Evolutionary conservation across 768 basidiomycete species (phyloP), one percentile per base, ranked within the genome.

Genomic region (Myochromella boudieri): DNA sequence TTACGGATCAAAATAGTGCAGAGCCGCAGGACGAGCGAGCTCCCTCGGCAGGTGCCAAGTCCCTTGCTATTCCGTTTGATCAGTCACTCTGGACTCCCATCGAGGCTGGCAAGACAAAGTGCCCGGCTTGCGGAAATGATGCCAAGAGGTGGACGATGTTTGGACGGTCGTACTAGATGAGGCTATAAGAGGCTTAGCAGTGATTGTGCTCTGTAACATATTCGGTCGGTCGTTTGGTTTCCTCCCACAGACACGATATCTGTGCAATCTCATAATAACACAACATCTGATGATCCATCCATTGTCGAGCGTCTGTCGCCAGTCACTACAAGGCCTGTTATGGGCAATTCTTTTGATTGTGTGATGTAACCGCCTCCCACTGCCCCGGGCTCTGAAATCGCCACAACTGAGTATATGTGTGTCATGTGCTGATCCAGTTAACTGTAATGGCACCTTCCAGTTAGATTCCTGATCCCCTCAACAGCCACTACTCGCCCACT

Each of bases 81-180:
- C 97, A 98, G 68, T 76, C 71, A 3, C 81, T 78, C 28, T 98
- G 86, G 82, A 74, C 82, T 5, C 70, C 81, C 25, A 90, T 95
- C 65, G 84, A 87, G 58, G 78, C 76, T 37, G 90, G 91, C 45
- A 80, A 88, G 70, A 95, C 90, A 24, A 92, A 87, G 61, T 99
- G 97, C 67, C 79, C 90, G 44, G 90, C 81, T 10, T 99, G 97
- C 65, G 89, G 86, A 24, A 74, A 78, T 52, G 83, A 89, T 59
- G 90, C 94, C 46, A 97, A 97, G 73, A 79, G 89, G 58, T 97
- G 94, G 94, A 95, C 95, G 55, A 74, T 99, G 80, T 99, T 98
- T 68, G 97, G 97, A 29, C 76, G 91, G 57, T 88, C 86, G 17
- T 92, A 91, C 61, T 92, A 78, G 64, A 54, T 11, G 11, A 31